Evolutionary conservation across 2,329 filamentous ascomycete species (phyloP).

Genomic region (Colletotrichum graminicola): DNA sequence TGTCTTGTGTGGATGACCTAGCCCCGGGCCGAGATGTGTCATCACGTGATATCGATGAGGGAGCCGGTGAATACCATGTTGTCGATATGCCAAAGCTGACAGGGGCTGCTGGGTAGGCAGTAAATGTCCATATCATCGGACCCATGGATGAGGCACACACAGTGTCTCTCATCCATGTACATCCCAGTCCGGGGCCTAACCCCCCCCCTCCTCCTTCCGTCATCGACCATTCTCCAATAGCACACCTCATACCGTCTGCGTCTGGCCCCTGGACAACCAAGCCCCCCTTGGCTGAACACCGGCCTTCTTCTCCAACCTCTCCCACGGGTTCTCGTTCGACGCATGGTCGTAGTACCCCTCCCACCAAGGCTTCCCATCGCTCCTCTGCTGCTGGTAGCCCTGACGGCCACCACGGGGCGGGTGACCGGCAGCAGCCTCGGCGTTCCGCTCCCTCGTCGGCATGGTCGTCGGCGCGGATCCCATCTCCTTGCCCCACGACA

Average conservation of each 20-base stretch:
- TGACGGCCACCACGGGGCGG: neutral
- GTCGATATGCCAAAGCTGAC: neutral
- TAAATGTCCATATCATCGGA: neutral
- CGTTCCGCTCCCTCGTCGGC: constrained; percentile 21
- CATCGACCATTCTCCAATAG: neutral
- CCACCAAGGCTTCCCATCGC: constrained; percentile 64
- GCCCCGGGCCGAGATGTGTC: neutral
- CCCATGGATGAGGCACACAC: too few species aligned
- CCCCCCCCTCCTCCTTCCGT: neutral
- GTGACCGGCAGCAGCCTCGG: neutral
- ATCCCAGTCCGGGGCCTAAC: neutral
- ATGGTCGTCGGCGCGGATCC: constrained; percentile 21
- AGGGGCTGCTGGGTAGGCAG: neutral
- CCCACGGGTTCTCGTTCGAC: constrained; percentile 82
- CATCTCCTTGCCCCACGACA: constrained; percentile 36
- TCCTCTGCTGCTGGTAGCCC: constrained; percentile 15
- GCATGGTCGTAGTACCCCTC: constrained; percentile 76
- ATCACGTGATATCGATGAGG: constrained; percentile 32
- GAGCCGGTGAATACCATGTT: neutral
- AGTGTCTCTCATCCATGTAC: neutral
- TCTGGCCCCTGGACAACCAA: constrained; percentile 54
- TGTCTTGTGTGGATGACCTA: neutral
- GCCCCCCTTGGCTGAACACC: constrained; percentile 58
- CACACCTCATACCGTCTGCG: constrained; percentile 13
- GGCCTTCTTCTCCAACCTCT: constrained; percentile 61